phyloP scores from a whole-genome alignment of 495 filamentous ascomycete genomes.

The Poronia punctata region DNA sequence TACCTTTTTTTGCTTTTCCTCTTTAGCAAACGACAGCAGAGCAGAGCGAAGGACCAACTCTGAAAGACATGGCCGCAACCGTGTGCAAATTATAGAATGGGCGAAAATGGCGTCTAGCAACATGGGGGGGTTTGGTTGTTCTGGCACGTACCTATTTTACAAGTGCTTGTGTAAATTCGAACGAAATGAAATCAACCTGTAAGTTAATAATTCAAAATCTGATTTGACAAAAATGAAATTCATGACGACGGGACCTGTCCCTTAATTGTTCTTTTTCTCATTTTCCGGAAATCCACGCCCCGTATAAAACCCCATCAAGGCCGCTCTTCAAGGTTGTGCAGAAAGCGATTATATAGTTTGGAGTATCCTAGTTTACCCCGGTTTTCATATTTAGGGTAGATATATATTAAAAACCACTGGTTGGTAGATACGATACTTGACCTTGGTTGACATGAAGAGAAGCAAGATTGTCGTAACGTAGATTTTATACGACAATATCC shows the following conservation, averaged over 20 bases:
- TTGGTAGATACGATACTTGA: too few relatives aligned
- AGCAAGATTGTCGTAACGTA: too few relatives aligned
- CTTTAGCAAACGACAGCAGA: neutral
- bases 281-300: neutral
- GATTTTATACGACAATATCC: too few relatives aligned
- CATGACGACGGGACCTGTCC: neutral
- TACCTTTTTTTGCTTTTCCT: neutral
- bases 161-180: neutral
- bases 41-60: neutral
- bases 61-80: neutral
- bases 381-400: too few relatives aligned
- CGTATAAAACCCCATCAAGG: too few relatives aligned
- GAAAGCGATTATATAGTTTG: too few relatives aligned
- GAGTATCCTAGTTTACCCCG: too few relatives aligned
- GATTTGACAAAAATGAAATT: conserved; percentile 2
- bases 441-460: too few relatives aligned
- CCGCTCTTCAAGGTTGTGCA: too few relatives aligned
- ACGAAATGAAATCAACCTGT: too few relatives aligned
- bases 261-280: neutral
- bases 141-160: neutral
- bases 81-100: conserved; percentile 6
- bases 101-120: conserved; percentile 4
- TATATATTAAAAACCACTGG: too few relatives aligned
- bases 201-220: conserved; percentile 6
- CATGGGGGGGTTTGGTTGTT: conserved; percentile 6